Base-by-base conservation (phyloP, 306 rosid species). In the Cucurbita pepo region DNA sequence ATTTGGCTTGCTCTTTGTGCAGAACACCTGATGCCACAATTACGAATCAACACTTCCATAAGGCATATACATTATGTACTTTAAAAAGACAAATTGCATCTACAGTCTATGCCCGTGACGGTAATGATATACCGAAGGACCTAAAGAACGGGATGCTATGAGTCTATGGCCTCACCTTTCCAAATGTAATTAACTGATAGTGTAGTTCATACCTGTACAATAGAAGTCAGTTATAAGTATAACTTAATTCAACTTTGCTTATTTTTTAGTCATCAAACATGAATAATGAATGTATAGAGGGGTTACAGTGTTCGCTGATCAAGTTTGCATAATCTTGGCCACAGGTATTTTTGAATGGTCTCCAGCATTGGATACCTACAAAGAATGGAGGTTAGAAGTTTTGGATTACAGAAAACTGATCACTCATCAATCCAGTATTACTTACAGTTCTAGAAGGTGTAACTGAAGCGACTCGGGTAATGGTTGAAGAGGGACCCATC, bases 261-360 rank as follows among this genome's bases (percentile, higher is more conserved):
- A 37, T 45, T 5, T 67, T 21, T 30, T 8, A 3, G 59, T 69
- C 59, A 48, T 51, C 30, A 51, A 69, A 69, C 15, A 69, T 30
- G 25, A 69, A 48, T 48, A 69, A 30, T 51, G 59, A 50, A 14
- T 34, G 71, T 51, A 75, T 53, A 60, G 43, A 69, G 82, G 61
- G 65, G 69, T 83, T 94, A 94, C 97, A 94, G 83, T 57, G 96
- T 94, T 78, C 81, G 84, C 76, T 94, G 99, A 75, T 94, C 97
- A 10, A 94, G 91, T 74, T 94, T 91, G 94, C 99, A 94, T 81
- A 94, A 76, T 84, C 99, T 87, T 80, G 99, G 97, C 97, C 99
- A 94, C 3, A 94, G 92, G 81, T 89, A 94, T 80, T 94, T 94
- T 80, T 94, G 99, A 76, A 94, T 71, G 56, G 96, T 47, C 77